phyloP scores from a whole-genome alignment of 2,329 filamentous ascomycete species.

The Nectriaceae sp. region DNA sequence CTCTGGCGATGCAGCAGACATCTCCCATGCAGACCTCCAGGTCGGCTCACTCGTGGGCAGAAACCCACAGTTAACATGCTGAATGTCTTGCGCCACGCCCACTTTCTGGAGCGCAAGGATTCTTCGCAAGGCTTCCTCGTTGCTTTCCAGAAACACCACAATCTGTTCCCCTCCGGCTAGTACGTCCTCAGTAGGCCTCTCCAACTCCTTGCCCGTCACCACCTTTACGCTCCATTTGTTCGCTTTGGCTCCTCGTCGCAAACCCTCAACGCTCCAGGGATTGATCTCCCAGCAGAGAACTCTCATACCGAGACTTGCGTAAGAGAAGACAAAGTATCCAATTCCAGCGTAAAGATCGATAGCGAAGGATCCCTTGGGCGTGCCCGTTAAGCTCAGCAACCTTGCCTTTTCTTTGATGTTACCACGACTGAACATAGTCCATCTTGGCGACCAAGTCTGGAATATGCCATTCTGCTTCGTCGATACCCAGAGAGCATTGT shows the following conservation, averaged over 20 bases:
- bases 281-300: constrained; percentile 92
- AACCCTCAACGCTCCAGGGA: constrained; percentile 80
- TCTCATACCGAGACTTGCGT: constrained; percentile 68
- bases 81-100: constrained; percentile 40
- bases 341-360: constrained; percentile 92
- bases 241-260: constrained; percentile 70
- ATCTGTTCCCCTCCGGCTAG: constrained; percentile 54
- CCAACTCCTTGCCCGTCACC: constrained; percentile 44
- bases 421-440: constrained; percentile 93
- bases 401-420: constrained; percentile 89
- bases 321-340: constrained; percentile 90
- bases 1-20: constrained; percentile 36
- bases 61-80: constrained; percentile 67
- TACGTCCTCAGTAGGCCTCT: constrained; percentile 38
- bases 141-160: constrained; percentile 70
- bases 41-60: constrained; percentile 57
- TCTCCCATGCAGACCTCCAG: constrained; percentile 54
- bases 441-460: constrained; percentile 85
- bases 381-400: constrained; percentile 55
- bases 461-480: constrained; percentile 76
- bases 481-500: constrained; percentile 73
- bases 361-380: constrained; percentile 45
- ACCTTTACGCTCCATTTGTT: constrained; percentile 68
- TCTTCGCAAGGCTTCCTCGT: constrained; percentile 51
- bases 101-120: constrained; percentile 38